A percentile compares a stretch with the other conserved stretches of the same genome.
Conservation (phyloP, 176 grass and related monocot species). For the Avena atlantica region DNA sequence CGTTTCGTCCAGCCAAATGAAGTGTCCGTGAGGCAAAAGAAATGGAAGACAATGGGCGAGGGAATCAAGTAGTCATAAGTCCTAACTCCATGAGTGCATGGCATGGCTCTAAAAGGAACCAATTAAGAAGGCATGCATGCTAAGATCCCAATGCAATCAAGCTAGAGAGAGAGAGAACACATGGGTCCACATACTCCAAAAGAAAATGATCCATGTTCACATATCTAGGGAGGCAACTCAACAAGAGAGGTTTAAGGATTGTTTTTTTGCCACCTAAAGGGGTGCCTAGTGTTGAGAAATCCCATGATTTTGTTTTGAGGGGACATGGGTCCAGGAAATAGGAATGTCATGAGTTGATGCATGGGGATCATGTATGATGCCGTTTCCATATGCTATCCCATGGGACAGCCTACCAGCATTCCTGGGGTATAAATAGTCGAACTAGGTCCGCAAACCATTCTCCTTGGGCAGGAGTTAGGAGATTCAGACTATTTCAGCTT, state of each 20-base stretch:
- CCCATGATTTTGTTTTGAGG: conserved; percentile 86
- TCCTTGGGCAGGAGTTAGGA: conserved; percentile 27
- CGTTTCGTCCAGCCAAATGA: conserved; percentile 38
- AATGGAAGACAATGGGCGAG: conserved; percentile 36
- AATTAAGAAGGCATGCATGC: conserved; percentile 54
- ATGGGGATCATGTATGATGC: conserved; percentile 55
- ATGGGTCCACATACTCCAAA: conserved; percentile 53
- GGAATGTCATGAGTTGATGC: conserved; percentile 57
- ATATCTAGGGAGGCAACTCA: conserved; percentile 48
- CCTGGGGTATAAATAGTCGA: conserved; percentile 53
- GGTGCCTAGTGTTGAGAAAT: conserved; percentile 66
- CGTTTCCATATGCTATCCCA: conserved; percentile 45
- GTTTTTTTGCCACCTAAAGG: conserved; percentile 48
- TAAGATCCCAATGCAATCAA: conserved; percentile 50
- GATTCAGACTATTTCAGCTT: neutral
- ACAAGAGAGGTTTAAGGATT: conserved; percentile 43
- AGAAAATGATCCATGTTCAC: conserved; percentile 59
- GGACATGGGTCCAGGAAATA: conserved; percentile 79
- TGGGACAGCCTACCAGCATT: conserved; percentile 68
- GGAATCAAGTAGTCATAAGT: conserved; percentile 8
- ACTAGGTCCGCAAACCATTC: conserved; percentile 49
- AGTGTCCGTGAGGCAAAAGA: conserved; percentile 43
- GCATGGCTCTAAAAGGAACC: conserved; percentile 33
- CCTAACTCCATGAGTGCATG: conserved; percentile 34
- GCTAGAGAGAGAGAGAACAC: neutral